Evolutionary conservation across 78 protist genomes (phyloP), one percentile per base, ranked within the genome.

Genomic region (Dictyostelium citrinum): DNA sequence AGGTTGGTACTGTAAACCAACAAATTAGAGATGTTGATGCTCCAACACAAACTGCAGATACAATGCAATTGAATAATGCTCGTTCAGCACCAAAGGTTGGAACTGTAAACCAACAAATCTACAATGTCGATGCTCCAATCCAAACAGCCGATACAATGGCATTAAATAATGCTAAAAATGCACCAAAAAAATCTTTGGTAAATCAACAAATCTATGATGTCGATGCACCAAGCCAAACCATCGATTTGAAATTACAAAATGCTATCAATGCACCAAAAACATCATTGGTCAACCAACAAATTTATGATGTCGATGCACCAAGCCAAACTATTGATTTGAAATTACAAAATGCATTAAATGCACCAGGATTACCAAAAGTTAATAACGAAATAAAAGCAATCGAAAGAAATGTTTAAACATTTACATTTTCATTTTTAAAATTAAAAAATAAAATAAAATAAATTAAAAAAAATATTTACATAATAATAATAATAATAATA

Each of bases 41-140:
- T 4, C 90, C 83, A 68, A 79, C 49, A 35, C 84, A 76, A 64
- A 60, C 79, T 4, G 1, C 83, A 17, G 92, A 85, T 61, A 84
- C 91, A 1, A 76, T 85, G 84, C 41, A 27, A 45, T 46, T 85
- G 9, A 75, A 85, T 29, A 74, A 76, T 41, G 92, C 92, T 43
- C n/a, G n/a, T n/a, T n/a, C n/a, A n/a, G 96, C 93, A 17, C 94
- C 96, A 90, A 95, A 95, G 24, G 58, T 88, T 5, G 46, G 55
- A 8, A 70, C 82, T 1, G 91, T 95, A 0, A 95, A 95, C 31
- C 49, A 86, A 46, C 95, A 95, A 83, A 45, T 78, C 24, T 41
- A 90, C 17, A 93, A 77, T 35, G 81, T 41, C 1, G 81, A 43
- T 20, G 90, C 46, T 11, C 91, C 82, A 22, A 49, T 16, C 6